Evolutionary conservation across 1,139 yeast genomes (phyloP), one percentile per base, ranked within the genome.

Genomic region (Candida glucosophila): DNA sequence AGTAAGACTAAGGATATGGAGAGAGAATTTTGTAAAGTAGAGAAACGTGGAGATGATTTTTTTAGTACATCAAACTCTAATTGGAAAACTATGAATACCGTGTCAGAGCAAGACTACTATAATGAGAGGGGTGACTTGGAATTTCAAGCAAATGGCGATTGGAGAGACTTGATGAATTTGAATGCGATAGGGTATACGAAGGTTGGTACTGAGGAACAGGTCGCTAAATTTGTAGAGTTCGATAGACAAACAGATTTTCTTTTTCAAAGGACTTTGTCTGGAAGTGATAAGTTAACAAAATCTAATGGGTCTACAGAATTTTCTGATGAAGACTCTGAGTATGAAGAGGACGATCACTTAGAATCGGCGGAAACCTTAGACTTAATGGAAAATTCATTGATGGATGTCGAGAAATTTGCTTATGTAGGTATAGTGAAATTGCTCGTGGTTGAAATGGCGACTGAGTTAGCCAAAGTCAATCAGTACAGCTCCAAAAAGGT

Each of bases 401-500:
- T 76, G 3, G 97, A 85, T 14, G 64, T 79, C 12, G 96, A 92
- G 47, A 77, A 83, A 41, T 81, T 88, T 38, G 97, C 97, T 4
- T 92, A 92, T 44, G 80, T 82, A 5, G 98, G 96, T 0, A 64
- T 90, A 8, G 75, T 81, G 12, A 79, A 82, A 39, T 66, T 92
- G 19, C 67, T 81, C 5, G 67, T 77, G 29, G 81, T 79, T 19
- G 83, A 80, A 15, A 74, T 86, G 81, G 95, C 95, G 6, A 73
- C 85, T 1, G 76, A 75, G 7, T 50, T 86, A 32, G 90, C 93
- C 0, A 58, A 59, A 22, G 47, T 79, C 16, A 69, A 75, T 31
- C 60, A 69, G 15, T 66, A 74, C 4, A 52, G 67, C 0, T 58
- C 76, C 1, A 66, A 62, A 16, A 67, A 59, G 34, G 58, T 76